These are phyloP conservation scores for Tarenaya hassleriana DNA, from an alignment of 345 rosid species.

Conservation along the genomic window DNA sequence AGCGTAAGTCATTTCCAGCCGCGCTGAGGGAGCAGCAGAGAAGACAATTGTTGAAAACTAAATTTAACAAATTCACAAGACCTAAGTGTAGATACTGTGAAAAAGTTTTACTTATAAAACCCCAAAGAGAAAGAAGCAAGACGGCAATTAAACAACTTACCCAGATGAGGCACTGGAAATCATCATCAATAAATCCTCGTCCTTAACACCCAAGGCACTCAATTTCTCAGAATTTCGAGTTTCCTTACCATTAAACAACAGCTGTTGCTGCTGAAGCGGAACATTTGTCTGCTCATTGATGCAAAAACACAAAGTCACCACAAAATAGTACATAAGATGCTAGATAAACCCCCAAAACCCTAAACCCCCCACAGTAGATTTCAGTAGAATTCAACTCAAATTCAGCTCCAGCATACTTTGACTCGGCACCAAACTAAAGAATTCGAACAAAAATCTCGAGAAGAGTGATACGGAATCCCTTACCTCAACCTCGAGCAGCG, in stretches of 20 bases:
- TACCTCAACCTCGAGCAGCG: conserved; percentile 79
- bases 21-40: neutral
- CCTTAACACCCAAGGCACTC: conserved; percentile 61
- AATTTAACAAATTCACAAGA: neutral
- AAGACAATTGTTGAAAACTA: neutral
- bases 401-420: neutral
- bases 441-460: neutral
- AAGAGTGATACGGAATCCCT: neutral
- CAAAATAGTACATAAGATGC: neutral
- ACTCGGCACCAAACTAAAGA: neutral
- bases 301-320: conserved; percentile 2
- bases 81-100: no score
- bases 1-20: conserved; percentile 17
- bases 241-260: conserved; percentile 61
- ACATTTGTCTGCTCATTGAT: conserved; percentile 46
- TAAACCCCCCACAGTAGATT: neutral
- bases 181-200: conserved; percentile 79
- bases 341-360: neutral
- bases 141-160: conserved; percentile 18
- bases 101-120: no score
- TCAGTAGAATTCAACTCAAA: neutral
- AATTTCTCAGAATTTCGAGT: conserved; percentile 53
- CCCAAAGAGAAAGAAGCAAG: neutral
- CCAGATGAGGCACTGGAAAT: conserved; percentile 37
- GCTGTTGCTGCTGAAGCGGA: conserved; percentile 62